A percentile compares a stretch with the other conserved stretches of the same genome.
phyloP scores from a whole-genome alignment of 441 rosid genomes.

The Biscutella laevigata region DNA sequence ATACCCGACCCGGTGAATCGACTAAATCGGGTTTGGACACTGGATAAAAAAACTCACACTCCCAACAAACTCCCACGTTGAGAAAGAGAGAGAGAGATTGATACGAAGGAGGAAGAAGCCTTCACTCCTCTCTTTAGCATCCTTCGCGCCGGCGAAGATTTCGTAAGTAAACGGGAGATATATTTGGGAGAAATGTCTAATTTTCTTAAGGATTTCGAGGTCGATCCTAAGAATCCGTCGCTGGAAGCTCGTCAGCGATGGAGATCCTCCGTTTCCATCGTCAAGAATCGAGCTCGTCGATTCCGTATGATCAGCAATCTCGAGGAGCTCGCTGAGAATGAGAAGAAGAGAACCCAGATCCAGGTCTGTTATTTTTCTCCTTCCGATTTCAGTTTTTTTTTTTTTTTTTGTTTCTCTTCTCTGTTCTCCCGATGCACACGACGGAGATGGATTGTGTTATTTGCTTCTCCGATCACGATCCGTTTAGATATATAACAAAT shows the following conservation, averaged over 20 bases:
- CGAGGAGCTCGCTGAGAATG: conserved; percentile 50
- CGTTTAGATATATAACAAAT: neutral
- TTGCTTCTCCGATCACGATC: neutral
- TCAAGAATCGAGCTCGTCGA: conserved; percentile 66
- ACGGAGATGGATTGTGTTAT: neutral
- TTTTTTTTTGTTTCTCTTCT: no score
- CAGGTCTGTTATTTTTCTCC: conserved; percentile 36
- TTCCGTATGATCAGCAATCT: conserved; percentile 81
- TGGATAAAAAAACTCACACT: neutral
- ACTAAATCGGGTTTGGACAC: neutral
- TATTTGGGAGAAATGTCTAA: conserved; percentile 31
- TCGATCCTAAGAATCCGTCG: conserved; percentile 54
- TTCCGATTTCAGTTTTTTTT: neutral
- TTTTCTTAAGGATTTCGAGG: conserved; percentile 46
- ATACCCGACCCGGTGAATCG: neutral
- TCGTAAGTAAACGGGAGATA: conserved; percentile 16
- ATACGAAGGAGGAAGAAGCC: neutral
- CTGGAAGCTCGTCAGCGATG: conserved; percentile 61
- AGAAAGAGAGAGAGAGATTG: neutral
- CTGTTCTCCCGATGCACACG: no score
- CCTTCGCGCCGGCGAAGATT: conserved; percentile 22
- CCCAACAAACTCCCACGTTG: conserved; percentile 20
- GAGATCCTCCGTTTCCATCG: conserved; percentile 58
- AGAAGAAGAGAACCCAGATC: conserved; percentile 44
- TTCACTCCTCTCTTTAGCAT: neutral